Percentiles rank a stretch among this genome's conserved stretches.
These are phyloP conservation scores for Salpingoeca rosetta DNA, from an alignment of 78 protist genomes.

Conservation along the genomic window DNA sequence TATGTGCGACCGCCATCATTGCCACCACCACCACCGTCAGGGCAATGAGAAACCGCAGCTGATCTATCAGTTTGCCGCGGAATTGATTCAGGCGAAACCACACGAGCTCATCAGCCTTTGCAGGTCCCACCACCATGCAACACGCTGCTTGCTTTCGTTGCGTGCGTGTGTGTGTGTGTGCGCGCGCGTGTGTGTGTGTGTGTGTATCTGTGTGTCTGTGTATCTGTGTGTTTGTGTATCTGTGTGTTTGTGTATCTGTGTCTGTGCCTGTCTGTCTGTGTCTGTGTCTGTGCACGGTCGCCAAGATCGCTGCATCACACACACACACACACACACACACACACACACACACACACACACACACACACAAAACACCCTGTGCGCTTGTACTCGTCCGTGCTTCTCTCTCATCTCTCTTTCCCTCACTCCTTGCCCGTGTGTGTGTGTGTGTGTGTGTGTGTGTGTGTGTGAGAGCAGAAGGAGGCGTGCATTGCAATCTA, in stretches of 20 bases:
- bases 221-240: background rate
- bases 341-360: background rate
- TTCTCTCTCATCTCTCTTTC: background rate
- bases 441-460: slow-evolving; percentile 81
- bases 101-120: too few relatives aligned
- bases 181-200: background rate
- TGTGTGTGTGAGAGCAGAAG: slow-evolving; percentile 67
- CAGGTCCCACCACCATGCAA: too few relatives aligned
- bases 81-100: too few relatives aligned
- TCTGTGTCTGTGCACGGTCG: background rate
- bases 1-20: background rate
- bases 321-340: background rate
- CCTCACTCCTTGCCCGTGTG: slow-evolving; percentile 52
- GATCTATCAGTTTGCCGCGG: too few relatives aligned
- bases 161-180: too few relatives aligned
- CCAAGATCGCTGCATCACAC: background rate
- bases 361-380: background rate
- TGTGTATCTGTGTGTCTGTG: background rate
- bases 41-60: too few relatives aligned
- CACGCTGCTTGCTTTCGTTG: too few relatives aligned
- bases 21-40: too few relatives aligned
- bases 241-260: slow-evolving; percentile 28
- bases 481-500: slow-evolving; percentile 74
- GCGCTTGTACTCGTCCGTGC: background rate
- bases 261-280: slow-evolving; percentile 16